phyloP scores from a whole-genome alignment of 23 red algal species.

The Chondrus crispus region DNA sequence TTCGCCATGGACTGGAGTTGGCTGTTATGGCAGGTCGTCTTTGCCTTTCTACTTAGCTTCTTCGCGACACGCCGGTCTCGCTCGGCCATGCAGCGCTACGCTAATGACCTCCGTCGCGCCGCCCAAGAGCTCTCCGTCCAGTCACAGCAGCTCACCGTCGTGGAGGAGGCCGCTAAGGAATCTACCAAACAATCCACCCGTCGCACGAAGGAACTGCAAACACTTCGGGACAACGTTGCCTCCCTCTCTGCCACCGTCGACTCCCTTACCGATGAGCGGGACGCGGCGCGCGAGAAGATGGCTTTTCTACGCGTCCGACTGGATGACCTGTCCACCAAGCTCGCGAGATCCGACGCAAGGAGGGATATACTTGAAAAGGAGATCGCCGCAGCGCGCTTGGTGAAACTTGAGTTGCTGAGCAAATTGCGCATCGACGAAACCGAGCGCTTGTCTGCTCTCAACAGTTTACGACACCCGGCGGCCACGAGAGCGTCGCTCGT shows the following conservation, averaged over 20 bases:
- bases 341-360: slow-evolving; percentile 15
- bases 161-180: slow-evolving; percentile 18
- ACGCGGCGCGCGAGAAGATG: not conserved
- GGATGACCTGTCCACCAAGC: not conserved
- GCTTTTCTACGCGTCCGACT: not conserved
- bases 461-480: not conserved
- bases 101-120: slow-evolving; percentile 15
- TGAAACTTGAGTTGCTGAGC: slow-evolving; percentile 13
- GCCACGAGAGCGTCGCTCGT: not conserved
- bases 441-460: not conserved
- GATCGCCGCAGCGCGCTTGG: not conserved
- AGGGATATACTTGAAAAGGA: not conserved
- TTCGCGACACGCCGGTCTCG: not conserved
- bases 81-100: slow-evolving; percentile 5
- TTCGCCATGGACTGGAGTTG: not conserved
- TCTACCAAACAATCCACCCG: not conserved
- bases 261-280: not conserved
- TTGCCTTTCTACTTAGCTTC: not conserved
- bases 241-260: not conserved
- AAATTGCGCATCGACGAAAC: slow-evolving; percentile 20
- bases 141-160: slow-evolving; percentile 10
- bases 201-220: not conserved
- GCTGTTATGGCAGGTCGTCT: not conserved
- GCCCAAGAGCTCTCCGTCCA: not conserved
- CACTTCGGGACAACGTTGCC: not conserved